These are phyloP conservation scores for Metschnikowia corniflorae DNA, from an alignment of 805 yeast genomes.

Conservation along the genomic window DNA sequence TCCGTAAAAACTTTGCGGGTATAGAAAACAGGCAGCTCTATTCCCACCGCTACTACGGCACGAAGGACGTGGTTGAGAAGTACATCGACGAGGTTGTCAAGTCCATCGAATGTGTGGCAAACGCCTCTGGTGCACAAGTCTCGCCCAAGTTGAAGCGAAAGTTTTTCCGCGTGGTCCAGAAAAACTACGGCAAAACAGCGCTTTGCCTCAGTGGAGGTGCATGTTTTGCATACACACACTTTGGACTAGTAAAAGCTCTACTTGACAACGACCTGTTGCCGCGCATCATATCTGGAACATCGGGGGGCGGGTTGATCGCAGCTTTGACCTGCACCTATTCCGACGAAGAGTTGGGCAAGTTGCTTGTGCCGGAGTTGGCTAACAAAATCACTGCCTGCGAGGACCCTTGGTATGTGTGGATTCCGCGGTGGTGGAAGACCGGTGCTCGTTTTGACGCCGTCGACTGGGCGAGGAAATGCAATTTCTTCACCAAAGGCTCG, in stretches of 20 bases:
- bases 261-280: constrained; percentile 67
- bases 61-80: constrained; percentile 55
- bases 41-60: constrained; percentile 73
- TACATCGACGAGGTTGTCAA: constrained; percentile 52
- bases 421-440: constrained; percentile 63
- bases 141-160: constrained; percentile 40
- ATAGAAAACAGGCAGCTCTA: constrained; percentile 68
- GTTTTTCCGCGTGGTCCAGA: constrained; percentile 55
- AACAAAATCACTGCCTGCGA: constrained; percentile 65
- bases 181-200: constrained; percentile 70
- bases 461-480: constrained; percentile 66
- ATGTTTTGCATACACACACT: constrained; percentile 71
- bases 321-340: constrained; percentile 69
- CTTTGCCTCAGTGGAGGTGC: constrained; percentile 78
- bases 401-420: constrained; percentile 57
- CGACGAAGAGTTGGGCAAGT: constrained; percentile 55
- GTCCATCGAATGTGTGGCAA: constrained; percentile 43
- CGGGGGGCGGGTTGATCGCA: constrained; percentile 79
- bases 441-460: constrained; percentile 78
- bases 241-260: constrained; percentile 71
- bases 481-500: constrained; percentile 72
- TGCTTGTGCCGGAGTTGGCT: constrained; percentile 61
- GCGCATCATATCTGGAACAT: constrained; percentile 67
- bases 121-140: constrained; percentile 29
- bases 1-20: constrained; percentile 75